Base-by-base conservation (phyloP, 2,329 filamentous ascomycete species). In the Stenocarpella maydis region DNA sequence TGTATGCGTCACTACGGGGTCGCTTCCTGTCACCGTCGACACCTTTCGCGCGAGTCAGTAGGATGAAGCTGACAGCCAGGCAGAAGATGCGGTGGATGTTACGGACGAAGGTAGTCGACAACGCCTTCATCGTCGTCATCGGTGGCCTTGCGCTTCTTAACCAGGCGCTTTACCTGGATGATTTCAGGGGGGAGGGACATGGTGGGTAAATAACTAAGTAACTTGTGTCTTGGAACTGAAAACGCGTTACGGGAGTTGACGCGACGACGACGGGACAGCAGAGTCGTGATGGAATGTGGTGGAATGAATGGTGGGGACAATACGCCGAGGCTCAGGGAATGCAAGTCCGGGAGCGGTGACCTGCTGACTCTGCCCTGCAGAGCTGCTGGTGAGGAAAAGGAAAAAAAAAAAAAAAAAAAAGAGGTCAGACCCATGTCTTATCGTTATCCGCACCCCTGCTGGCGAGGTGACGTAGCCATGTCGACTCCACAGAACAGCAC, bases 171-270 rank as follows among this genome's bases (percentile, higher is more conserved):
- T 73, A 90, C 85, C 69, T 86, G 85, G 77, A 90, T 89, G 60
- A 87, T 79, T 71, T 87, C 84, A 31, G 87, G 87, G 28, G 87
- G 87, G 4, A 87, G 79, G 60, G 87, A 87, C 87, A 89, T 89
- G 66, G 47, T 55, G 66, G 72, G 34, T 39, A 28, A 45, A 14
- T 19, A 31, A 49, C 45, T 54, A 28, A 52, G 17, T 24, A 17
- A 15, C 17, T 34, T 14, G 9, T n/a, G n/a, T n/a, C n/a, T n/a
- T n/a, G n/a, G 7, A 21, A 34, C 24, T 15, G 6, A 7, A 12
- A 31, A 10, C 15, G 21, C 28, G 41, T 15, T 24, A 21, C 19
- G 21, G 26, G 6, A 31, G 41, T 47, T 4, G 31, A 47, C 55
- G 26, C 39, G 41, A 45, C n/a, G n/a, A n/a, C n/a, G n/a, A n/a